Percentiles rank a stretch among this genome's conserved stretches.
Evolutionary conservation across 805 yeast species (phyloP).

Genomic region (Scheffersomyces lignosus): DNA sequence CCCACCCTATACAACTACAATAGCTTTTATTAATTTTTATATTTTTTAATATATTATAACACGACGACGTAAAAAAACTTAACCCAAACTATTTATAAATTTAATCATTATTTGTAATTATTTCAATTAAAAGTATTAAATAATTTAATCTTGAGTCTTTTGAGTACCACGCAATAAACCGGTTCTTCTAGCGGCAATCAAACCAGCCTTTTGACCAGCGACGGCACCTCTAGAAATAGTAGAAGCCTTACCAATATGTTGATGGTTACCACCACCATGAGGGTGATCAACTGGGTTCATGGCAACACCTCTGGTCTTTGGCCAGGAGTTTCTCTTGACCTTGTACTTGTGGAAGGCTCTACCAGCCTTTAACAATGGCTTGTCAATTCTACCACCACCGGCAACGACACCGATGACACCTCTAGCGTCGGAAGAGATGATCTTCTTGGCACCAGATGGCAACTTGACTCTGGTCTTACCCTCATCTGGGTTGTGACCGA

Average conservation of each 20-base stretch:
- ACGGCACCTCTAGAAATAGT: constrained; percentile 99
- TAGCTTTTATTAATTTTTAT: background rate
- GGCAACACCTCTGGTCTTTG: constrained; percentile 99
- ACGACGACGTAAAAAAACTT: background rate
- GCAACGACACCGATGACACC: constrained; percentile 99
- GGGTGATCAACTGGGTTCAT: constrained; percentile 99
- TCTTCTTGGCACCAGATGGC: constrained; percentile 99
- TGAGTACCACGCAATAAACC: constrained; percentile 99
- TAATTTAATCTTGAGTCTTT: constrained; percentile 55
- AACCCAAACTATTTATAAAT: background rate
- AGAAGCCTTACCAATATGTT: constrained; percentile 99
- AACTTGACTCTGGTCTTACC: constrained; percentile 98
- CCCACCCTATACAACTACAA: background rate
- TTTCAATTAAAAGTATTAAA: constrained; percentile 2
- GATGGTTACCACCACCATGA: constrained; percentile 99
- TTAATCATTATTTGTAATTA: background rate
- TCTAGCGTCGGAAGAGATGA: constrained; percentile 93
- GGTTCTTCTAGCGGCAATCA: constrained; percentile 99
- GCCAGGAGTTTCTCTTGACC: constrained; percentile 99
- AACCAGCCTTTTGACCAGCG: constrained; percentile 99
- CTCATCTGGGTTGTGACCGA: constrained; percentile 99
- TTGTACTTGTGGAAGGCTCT: constrained; percentile 99
- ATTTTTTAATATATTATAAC: background rate
- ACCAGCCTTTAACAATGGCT: constrained; percentile 99
- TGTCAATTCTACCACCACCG: constrained; percentile 99